Percentiles rank a stretch among this genome's conserved stretches.
These are phyloP conservation scores for Lyophyllum decastes DNA, from an alignment of 768 basidiomycete species.

Conservation along the genomic window DNA sequence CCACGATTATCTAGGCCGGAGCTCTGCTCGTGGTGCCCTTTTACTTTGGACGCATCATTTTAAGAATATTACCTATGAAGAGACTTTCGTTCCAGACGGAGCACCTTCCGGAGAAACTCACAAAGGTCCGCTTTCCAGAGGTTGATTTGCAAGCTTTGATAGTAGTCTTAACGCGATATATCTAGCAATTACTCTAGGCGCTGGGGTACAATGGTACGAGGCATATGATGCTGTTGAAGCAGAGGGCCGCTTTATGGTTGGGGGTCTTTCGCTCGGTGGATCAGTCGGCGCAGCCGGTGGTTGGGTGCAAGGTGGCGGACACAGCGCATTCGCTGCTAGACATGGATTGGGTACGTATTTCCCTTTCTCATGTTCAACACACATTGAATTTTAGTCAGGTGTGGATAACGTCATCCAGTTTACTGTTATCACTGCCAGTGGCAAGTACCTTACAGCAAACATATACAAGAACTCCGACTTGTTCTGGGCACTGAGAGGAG, in stretches of 20 bases:
- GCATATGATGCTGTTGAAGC: constrained; percentile 40
- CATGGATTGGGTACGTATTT: constrained; percentile 42
- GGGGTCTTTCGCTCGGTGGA: constrained; percentile 39
- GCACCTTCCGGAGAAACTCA: constrained; percentile 19
- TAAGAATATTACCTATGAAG: constrained; percentile 31
- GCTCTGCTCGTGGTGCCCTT: constrained; percentile 39
- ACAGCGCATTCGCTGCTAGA: constrained; percentile 37
- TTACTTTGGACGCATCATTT: constrained; percentile 42
- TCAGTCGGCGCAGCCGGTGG: constrained; percentile 51
- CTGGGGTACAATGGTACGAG: constrained; percentile 49
- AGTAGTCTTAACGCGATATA: no score
- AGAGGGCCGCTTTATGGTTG: constrained; percentile 43
- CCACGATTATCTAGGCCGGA: constrained; percentile 46
- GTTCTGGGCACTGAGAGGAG: constrained; percentile 56
- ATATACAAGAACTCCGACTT: constrained; percentile 41
- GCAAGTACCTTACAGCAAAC: constrained; percentile 40
- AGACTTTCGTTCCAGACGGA: constrained; percentile 33
- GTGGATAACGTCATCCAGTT: constrained; percentile 51
- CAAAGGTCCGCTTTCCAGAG: no score
- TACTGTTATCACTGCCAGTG: constrained; percentile 42
- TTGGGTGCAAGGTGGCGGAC: constrained; percentile 50
- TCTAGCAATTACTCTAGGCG: constrained; percentile 26
- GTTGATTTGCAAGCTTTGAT: no score
- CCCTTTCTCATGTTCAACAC: not conserved
- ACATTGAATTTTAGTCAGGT: constrained; percentile 24